Conservation (phyloP, 495 filamentous ascomycete species). For the Daldinia loculata region DNA sequence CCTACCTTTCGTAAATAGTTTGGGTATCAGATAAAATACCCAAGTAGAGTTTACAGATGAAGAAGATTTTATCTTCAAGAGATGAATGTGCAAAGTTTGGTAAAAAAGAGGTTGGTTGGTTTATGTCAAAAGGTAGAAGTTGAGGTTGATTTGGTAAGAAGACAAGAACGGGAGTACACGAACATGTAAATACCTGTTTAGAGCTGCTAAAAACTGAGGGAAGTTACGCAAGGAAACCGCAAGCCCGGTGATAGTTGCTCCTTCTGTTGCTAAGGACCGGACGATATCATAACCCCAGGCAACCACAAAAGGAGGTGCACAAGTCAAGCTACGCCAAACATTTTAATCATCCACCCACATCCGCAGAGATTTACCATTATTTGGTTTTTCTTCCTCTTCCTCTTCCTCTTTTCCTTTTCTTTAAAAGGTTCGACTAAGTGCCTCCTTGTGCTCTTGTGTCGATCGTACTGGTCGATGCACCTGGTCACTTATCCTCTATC, state of each 20-base stretch:
- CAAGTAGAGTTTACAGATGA: neutral
- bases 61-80: neutral
- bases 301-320: neutral
- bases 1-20: neutral
- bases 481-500: neutral
- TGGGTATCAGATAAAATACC: neutral
- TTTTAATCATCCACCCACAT: neutral
- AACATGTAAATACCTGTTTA: neutral
- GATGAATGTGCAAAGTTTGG: neutral
- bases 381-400: neutral
- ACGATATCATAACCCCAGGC: neutral
- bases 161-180: neutral
- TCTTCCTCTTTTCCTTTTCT: neutral
- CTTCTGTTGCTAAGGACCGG: neutral
- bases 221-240: neutral
- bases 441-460: neutral
- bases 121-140: neutral
- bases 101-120: neutral
- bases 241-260: neutral
- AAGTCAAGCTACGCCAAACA: neutral
- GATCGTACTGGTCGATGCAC: neutral
- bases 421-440: neutral
- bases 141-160: neutral
- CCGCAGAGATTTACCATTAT: neutral
- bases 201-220: neutral